A percentile compares a stretch with the other conserved stretches of the same genome.
phyloP scores from a whole-genome alignment of 805 yeast genomes.

The Wickerhamomyces hampshirensis region DNA sequence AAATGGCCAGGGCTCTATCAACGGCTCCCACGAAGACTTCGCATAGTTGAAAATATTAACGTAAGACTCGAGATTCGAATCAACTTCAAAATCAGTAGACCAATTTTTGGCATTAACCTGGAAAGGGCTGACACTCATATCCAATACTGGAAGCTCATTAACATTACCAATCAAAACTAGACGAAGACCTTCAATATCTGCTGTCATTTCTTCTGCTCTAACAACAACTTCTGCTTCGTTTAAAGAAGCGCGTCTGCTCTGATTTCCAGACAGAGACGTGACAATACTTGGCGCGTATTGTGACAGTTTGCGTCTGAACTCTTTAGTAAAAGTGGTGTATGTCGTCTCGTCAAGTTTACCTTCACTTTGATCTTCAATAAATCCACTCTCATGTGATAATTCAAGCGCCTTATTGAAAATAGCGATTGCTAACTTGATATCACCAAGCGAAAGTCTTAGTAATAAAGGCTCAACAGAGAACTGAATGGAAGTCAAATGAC shows the following conservation, averaged over 20 bases:
- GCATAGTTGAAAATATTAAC: constrained; percentile 84
- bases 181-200: constrained; percentile 70
- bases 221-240: constrained; percentile 39
- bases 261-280: constrained; percentile 41
- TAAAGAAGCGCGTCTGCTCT: constrained; percentile 18
- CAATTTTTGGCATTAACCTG: constrained; percentile 68
- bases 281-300: constrained; percentile 66
- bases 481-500: constrained; percentile 58
- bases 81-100: constrained; percentile 78
- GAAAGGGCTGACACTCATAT: constrained; percentile 69
- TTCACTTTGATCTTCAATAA: constrained; percentile 15
- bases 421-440: constrained; percentile 71
- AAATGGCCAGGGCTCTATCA: constrained; percentile 83
- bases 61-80: constrained; percentile 56
- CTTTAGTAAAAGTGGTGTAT: constrained; percentile 49
- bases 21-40: constrained; percentile 91
- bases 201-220: constrained; percentile 63
- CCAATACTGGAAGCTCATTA: constrained; percentile 84
- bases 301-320: constrained; percentile 53
- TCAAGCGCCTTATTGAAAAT: constrained; percentile 71
- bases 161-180: constrained; percentile 84
- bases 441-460: constrained; percentile 79
- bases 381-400: constrained; percentile 23
- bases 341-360: constrained; percentile 14
- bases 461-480: constrained; percentile 76